Base-by-base conservation (phyloP, 176 grass and related monocot species). In the Carex littledalei region DNA sequence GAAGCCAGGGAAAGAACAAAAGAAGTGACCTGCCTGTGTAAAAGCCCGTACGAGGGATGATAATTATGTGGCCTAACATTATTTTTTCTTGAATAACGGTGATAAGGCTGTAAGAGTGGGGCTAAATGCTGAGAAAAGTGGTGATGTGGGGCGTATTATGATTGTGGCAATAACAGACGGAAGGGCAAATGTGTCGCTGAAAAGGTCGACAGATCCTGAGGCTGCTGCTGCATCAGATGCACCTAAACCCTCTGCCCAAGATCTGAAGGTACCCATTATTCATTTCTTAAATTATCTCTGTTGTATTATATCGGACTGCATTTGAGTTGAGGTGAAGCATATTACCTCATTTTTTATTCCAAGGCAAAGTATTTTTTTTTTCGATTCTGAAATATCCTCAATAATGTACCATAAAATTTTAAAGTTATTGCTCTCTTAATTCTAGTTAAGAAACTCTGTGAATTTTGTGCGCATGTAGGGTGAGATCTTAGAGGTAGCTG, bases 91-190 rank as follows among this genome's bases (percentile, higher is more conserved):
- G 41, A 86, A 68, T 84, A 56, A 15, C 3, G 47, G 24, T 65
- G 14, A 81, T 16, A 88, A 98, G 95, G 95, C 95, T 82, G 95
- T 98, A 84, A 98, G 95, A 86, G 95, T 98, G 78, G 95, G 95
- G 7, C 26, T 98, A 88, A 98, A 98, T 92, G 95, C 95, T 89
- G 95, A 95, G 86, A 98, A 98, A 86, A 95, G 95, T 84, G 91
- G 95, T 3, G 95, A 98, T 91, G 95, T 98, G 73, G 95, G 95
- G 52, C 93, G 95, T 49, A 86, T 98, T 45, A 98, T 98, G 95
- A 95, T 98, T 37, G 95, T 98, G 87, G 95, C 93, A 84, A 92
- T 98, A 86, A 98, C 95, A 8, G 95, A 98, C 64, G 93, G 95
- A 86, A 92, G 95, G 89, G 95, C 95, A 61, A 98, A 98, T 81